Conservation (phyloP, 148 eudicot genomes). For the Linanthus parryae region DNA sequence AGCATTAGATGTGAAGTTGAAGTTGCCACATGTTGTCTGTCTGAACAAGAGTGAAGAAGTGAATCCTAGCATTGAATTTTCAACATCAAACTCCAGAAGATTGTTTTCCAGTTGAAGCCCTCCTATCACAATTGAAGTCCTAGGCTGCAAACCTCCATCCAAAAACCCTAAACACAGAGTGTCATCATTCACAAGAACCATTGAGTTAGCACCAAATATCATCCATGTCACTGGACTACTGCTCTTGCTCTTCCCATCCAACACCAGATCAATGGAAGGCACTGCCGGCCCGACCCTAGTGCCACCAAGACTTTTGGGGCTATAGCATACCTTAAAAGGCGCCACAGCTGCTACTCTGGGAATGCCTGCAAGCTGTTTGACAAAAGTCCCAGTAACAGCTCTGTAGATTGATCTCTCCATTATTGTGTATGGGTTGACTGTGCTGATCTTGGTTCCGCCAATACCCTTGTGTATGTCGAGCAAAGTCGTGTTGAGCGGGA, state of each 20-base stretch:
- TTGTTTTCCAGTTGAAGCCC: slow-evolving; percentile 65
- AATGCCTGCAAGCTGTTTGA: not conserved
- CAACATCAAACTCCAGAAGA: slow-evolving; percentile 61
- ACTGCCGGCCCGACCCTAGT: slow-evolving; percentile 4
- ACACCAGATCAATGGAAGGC: slow-evolving; percentile 27
- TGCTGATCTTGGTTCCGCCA: slow-evolving; percentile 7
- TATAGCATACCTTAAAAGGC: not conserved
- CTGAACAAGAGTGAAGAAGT: slow-evolving; percentile 33
- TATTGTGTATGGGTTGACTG: not conserved
- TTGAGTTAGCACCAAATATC: slow-evolving; percentile 50
- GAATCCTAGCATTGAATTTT: slow-evolving; percentile 51
- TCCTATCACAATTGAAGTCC: slow-evolving; percentile 66
- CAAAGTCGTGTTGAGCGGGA: not conserved
- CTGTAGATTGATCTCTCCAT: slow-evolving; percentile 2
- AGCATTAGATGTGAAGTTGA: slow-evolving; percentile 58
- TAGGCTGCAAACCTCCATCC: slow-evolving; percentile 44
- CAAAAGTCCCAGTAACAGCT: not conserved
- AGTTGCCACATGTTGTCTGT: slow-evolving; percentile 58
- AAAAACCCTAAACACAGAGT: slow-evolving; percentile 52
- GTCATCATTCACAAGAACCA: slow-evolving; percentile 46
- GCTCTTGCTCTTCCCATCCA: slow-evolving; percentile 14
- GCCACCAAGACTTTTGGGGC: not conserved
- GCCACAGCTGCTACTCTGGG: not conserved
- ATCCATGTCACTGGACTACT: too few species aligned
- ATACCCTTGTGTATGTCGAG: slow-evolving; percentile 5